A percentile compares a stretch with the other conserved stretches of the same genome.
These are phyloP conservation scores for Escovopsis sp. DNA, from an alignment of 2,329 filamentous ascomycete genomes.

Conservation along the genomic window DNA sequence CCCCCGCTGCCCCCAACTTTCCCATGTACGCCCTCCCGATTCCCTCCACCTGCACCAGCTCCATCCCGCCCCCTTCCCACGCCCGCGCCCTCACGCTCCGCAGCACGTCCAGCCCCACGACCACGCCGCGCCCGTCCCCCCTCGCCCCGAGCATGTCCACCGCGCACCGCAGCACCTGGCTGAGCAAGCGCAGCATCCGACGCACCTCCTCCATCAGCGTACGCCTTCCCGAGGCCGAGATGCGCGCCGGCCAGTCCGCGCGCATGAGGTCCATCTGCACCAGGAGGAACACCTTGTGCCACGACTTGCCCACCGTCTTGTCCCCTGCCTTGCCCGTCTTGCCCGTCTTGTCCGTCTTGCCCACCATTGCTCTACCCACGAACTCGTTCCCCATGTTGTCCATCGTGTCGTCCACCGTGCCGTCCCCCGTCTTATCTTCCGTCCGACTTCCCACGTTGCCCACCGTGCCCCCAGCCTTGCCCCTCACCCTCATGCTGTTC, in stretches of 20 bases:
- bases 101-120: constrained; percentile 59
- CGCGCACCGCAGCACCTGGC: constrained; percentile 21
- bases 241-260: constrained; percentile 37
- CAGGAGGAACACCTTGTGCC: constrained; percentile 63
- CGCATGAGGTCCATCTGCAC: constrained; percentile 56
- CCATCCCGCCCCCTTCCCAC: constrained; percentile 71
- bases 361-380: no score
- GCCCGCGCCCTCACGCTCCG: constrained; percentile 57
- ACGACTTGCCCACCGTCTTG: constrained; percentile 35
- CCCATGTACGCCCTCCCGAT: constrained; percentile 63
- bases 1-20: constrained; percentile 55
- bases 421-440: no score
- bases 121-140: constrained; percentile 48
- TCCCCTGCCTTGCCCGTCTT: no score
- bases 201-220: no score
- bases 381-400: no score
- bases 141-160: constrained; percentile 22
- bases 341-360: no score
- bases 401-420: no score
- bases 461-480: no score
- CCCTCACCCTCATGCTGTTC: no score
- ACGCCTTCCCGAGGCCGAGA: constrained; percentile 13
- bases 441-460: no score
- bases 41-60: constrained; percentile 69
- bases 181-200: constrained; percentile 10